Evolutionary conservation across 345 rosid species (phyloP), one percentile per base, ranked within the genome.

Genomic region (Bretschneidera sinensis): DNA sequence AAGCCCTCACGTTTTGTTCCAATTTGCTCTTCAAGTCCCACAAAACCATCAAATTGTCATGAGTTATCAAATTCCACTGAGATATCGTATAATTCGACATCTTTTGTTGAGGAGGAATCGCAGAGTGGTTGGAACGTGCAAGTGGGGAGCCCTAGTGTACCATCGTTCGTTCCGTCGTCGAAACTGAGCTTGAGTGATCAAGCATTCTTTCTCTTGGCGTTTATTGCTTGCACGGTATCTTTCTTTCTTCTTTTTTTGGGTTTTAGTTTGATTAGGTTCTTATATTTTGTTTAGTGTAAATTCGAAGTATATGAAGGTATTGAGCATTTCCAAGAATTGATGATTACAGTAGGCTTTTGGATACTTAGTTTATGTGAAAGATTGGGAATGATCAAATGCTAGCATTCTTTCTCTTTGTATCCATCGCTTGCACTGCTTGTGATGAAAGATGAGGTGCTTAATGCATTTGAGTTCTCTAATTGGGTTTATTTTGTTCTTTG

Each of bases 181-280:
- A 78, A 79, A 75, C 69, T 79, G 74, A 83, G 85, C 74, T 69
- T 71, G 66, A 70, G 67, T 49, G 95, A 86, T 68, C 92, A 89
- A 57, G 92, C 96, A 18, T 90, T 81, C 80, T 69, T 83, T 69
- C 89, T 90, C 51, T 60, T 84, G 45, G 60, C 95, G 22, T 94
- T 94, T 69, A 84, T 86, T 52, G 92, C 86, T 64, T 89, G 86
- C 84, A 83, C 92, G 87, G 98, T 89, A 67, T 48, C n/a, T n/a
- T n/a, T 64, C n/a, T 51, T 59, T 51, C 31, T 28, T 45, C 21
- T 53, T 24, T 34, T 24, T 22, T 48, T 51, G 24, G 53, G 34
- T 55, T 65, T 43, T 34, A 21, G 17, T 7, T 43, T 33, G 31
- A 23, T 64, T 43, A 7, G 31, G 48, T 6, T 21, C 19, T 39